Evolutionary conservation across 2,329 filamentous ascomycete genomes (phyloP).

Genomic region (Neurospora sp.): DNA sequence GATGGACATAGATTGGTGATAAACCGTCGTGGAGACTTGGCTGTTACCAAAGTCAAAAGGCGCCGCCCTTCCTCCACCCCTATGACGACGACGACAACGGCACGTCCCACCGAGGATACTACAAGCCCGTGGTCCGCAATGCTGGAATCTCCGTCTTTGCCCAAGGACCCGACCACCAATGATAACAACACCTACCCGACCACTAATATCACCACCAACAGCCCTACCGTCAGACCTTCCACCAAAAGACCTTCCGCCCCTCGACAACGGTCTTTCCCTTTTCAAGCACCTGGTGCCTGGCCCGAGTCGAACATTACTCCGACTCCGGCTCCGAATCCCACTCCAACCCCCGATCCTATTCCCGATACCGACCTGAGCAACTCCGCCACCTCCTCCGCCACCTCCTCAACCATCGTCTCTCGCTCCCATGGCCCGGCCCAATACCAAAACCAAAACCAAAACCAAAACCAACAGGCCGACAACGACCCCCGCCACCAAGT

Average conservation of each 20-base stretch:
- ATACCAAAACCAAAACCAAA: not conserved
- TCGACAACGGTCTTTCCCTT: not conserved
- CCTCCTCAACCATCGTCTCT: not conserved
- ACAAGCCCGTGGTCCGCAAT: not conserved
- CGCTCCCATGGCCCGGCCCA: not conserved
- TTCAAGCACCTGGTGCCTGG: not conserved
- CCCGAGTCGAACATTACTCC: not conserved
- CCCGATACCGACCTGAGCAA: not conserved
- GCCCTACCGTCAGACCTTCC: not conserved
- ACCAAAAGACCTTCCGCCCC: not conserved
- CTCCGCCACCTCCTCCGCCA: not conserved
- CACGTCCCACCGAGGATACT: not conserved
- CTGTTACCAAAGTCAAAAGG: not conserved
- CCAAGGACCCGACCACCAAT: not conserved
- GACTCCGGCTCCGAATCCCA: not conserved
- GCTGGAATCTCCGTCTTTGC: not conserved
- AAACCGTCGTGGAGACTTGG: not conserved
- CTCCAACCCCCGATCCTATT: not conserved
- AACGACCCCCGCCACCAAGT: slow-evolving; percentile 25
- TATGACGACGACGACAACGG: no score
- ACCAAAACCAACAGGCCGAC: not conserved
- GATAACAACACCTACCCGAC: not conserved
- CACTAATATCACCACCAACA: not conserved
- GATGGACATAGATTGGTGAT: not conserved
- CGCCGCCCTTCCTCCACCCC: not conserved